These are phyloP conservation scores for Xylaria sp. DNA, from an alignment of 2,329 filamentous ascomycete genomes.

Conservation along the genomic window DNA sequence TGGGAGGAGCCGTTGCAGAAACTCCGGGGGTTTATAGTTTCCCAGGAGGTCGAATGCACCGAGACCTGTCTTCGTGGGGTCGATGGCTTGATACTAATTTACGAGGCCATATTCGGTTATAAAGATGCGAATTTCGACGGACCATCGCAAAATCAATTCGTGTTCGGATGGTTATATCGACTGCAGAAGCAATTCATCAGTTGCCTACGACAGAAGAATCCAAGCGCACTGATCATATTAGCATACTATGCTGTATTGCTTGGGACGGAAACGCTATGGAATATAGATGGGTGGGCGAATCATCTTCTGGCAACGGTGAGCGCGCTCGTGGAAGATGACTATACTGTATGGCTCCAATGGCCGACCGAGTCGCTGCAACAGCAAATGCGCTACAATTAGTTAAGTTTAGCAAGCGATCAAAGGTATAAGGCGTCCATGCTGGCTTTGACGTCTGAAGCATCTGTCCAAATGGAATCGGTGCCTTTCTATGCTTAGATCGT, in stretches of 20 bases:
- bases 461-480: background rate
- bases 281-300: slow-evolving; percentile 14
- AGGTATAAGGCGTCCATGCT: background rate
- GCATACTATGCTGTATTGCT: slow-evolving; percentile 22
- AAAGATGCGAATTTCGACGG: slow-evolving; percentile 13
- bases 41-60: background rate
- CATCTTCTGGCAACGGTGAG: slow-evolving; percentile 2
- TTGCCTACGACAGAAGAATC: slow-evolving; percentile 1
- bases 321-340: slow-evolving; percentile 4
- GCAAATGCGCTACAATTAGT: background rate
- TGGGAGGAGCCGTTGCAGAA: slow-evolving; percentile 16
- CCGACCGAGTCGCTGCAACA: background rate
- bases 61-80: slow-evolving; percentile 13
- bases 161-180: slow-evolving; percentile 22
- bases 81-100: slow-evolving; percentile 10
- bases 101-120: slow-evolving; percentile 16
- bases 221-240: slow-evolving; percentile 12
- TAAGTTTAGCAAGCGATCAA: too few relatives aligned
- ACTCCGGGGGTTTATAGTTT: background rate
- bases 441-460: background rate
- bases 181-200: background rate
- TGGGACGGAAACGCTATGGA: slow-evolving; percentile 15
- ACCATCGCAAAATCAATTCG: slow-evolving; percentile 6
- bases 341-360: slow-evolving; percentile 10
- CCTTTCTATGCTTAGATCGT: background rate